Evolutionary conservation across 2,329 filamentous ascomycete genomes (phyloP), one percentile per base, ranked within the genome.

Genomic region (Talaromyces sp.): DNA sequence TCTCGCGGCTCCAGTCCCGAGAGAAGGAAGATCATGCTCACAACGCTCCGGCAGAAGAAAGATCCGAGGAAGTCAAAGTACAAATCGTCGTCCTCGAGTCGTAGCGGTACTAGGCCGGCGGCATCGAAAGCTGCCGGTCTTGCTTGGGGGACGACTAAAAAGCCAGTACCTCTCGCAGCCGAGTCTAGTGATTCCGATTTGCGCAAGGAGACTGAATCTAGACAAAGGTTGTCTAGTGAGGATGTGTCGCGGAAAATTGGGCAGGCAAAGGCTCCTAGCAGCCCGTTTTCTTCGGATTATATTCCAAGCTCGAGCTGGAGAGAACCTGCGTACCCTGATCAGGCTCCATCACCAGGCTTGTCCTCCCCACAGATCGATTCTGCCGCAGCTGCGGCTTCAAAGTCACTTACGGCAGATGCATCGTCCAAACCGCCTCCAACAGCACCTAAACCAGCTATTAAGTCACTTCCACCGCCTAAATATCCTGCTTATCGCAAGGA

Each of bases 81-180:
- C 52, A 79, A 84, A 69, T 71, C 76, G 1, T 75, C 72, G 21
- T 79, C 76, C 21, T 70, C 80, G 52, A 75, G 78, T 59, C 79
- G 74, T 55, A 77, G 50, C 37, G 50, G n/a, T 9, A 37, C 79
- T 35, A 81, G 80, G n/a, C 80, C 82, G 40, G 82, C 83, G 63
- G 85, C 86, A 21, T 84, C 86, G 18, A 86, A 84, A 68, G 86
- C 86, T 2, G 86, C 86, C 2, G 85, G 84, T 3, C 79, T 87
- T 63, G 85, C 85, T n/a, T 88, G 86, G 85, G 68, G 79, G 65
- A 72, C 69, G 18, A 54, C 28, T 2, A 71, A 31, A 28, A 57
- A 57, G 21, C 16, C 54, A 31, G 37, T 28, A 25, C 54, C 21
- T 39, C 21, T 40, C n/a, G 54, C 54, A 7, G 11, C 54, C 11